phyloP scores from a whole-genome alignment of 2,329 filamentous ascomycete species.

The Sclerotinia borealis region DNA sequence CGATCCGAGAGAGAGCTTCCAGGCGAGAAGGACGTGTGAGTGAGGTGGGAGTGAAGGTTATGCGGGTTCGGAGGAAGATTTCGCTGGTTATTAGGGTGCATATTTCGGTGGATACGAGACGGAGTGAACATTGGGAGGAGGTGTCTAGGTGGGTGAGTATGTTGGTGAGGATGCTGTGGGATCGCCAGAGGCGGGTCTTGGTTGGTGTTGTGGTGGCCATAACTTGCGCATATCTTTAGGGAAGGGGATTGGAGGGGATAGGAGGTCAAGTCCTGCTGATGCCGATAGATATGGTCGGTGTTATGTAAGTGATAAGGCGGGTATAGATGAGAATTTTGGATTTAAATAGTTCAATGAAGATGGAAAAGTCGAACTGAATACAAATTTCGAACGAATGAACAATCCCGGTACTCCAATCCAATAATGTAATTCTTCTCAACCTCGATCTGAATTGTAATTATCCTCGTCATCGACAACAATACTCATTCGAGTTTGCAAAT shows the following conservation, averaged over 20 bases:
- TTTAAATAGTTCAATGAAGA: neutral
- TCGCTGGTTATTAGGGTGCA: constrained; percentile 62
- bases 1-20: constrained; percentile 69
- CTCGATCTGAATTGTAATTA: neutral
- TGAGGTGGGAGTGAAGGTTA: constrained; percentile 67
- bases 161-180: constrained; percentile 25
- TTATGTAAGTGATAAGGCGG: neutral
- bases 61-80: constrained; percentile 61
- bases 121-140: constrained; percentile 47
- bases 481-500: neutral
- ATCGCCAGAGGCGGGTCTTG: constrained; percentile 31
- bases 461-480: neutral
- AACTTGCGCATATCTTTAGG: constrained; percentile 31
- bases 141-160: constrained; percentile 29
- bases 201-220: constrained; percentile 31
- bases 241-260: neutral
- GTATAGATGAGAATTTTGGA: neutral
- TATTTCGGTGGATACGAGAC: constrained; percentile 63
- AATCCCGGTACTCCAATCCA: neutral
- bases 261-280: neutral
- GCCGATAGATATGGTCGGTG: neutral
- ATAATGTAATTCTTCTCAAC: neutral
- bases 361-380: neutral
- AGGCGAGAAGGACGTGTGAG: constrained; percentile 71
- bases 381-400: neutral